Conservation (phyloP, 208 protist genomes). For the Wallacemonas collosoma region DNA sequence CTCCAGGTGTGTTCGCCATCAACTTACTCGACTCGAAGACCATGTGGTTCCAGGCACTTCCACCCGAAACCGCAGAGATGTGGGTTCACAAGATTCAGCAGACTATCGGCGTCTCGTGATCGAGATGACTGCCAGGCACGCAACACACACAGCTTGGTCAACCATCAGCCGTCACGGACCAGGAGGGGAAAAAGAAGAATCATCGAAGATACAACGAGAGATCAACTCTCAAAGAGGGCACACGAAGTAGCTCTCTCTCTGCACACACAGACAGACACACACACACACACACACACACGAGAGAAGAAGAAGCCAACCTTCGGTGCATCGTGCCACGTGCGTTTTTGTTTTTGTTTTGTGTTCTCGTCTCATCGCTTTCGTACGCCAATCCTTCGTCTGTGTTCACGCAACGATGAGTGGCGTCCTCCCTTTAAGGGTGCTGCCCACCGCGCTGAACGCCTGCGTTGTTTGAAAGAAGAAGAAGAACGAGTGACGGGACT, state of each 20-base stretch:
- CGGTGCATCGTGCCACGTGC: too few species aligned
- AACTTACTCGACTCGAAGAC: conserved; percentile 66
- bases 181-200: background rate
- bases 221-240: too few species aligned
- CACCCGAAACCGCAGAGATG: conserved; percentile 37
- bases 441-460: too few species aligned
- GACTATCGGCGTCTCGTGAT: conserved; percentile 50
- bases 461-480: too few species aligned
- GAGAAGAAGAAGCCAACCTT: background rate
- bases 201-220: too few species aligned
- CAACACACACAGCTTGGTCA: background rate
- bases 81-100: conserved; percentile 67
- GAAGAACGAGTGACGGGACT: too few species aligned
- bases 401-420: too few species aligned
- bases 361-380: too few species aligned
- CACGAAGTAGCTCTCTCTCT: too few species aligned
- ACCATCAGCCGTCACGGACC: background rate
- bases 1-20: conserved; percentile 73
- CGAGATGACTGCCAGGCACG: background rate
- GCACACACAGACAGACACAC: background rate
- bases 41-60: conserved; percentile 78
- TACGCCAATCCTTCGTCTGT: too few species aligned
- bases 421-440: too few species aligned
- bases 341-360: too few species aligned
- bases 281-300: background rate